A percentile compares a stretch with the other conserved stretches of the same genome.
Conservation (phyloP, 2,329 filamentous ascomycete genomes). For the Nemania sp. region DNA sequence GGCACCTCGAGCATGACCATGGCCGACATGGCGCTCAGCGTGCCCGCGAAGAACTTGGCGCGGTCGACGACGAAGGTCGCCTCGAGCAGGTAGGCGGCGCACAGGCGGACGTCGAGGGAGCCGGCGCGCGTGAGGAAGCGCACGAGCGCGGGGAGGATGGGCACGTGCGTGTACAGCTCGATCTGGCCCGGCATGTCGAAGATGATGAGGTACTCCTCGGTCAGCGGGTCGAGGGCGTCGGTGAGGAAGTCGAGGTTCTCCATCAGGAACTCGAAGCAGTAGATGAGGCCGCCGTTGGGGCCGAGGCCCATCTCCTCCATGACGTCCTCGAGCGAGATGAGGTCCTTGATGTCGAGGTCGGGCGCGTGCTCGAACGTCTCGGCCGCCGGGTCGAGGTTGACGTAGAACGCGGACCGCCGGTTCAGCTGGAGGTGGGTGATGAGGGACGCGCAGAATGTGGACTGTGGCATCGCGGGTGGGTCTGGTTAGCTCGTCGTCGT, state of each 20-base stretch:
- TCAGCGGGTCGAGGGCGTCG: constrained; percentile 72
- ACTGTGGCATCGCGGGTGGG: constrained; percentile 53
- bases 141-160: constrained; percentile 83
- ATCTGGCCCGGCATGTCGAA: constrained; percentile 99
- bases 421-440: constrained; percentile 92
- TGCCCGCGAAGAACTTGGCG: constrained; percentile 96
- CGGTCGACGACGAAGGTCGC: constrained; percentile 94
- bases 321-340: constrained; percentile 84
- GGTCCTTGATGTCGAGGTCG: constrained; percentile 83
- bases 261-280: constrained; percentile 75
- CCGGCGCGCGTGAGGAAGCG: constrained; percentile 79
- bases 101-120: constrained; percentile 85
- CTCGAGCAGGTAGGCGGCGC: constrained; percentile 92
- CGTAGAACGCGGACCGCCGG: constrained; percentile 93
- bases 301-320: constrained; percentile 74
- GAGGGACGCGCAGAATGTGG: constrained; percentile 91
- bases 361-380: constrained; percentile 89
- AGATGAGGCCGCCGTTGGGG: constrained; percentile 74
- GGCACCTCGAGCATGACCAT: constrained; percentile 99
- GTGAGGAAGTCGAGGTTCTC: constrained; percentile 77
- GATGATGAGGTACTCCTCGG: constrained; percentile 95
- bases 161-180: constrained; percentile 96
- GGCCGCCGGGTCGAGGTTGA: constrained; percentile 97
- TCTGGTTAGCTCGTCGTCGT: too few relatives aligned
- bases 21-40: constrained; percentile 93